These are phyloP conservation scores for Aspergillus fijiensis DNA, from an alignment of 2,329 filamentous ascomycete genomes.

Conservation along the genomic window DNA sequence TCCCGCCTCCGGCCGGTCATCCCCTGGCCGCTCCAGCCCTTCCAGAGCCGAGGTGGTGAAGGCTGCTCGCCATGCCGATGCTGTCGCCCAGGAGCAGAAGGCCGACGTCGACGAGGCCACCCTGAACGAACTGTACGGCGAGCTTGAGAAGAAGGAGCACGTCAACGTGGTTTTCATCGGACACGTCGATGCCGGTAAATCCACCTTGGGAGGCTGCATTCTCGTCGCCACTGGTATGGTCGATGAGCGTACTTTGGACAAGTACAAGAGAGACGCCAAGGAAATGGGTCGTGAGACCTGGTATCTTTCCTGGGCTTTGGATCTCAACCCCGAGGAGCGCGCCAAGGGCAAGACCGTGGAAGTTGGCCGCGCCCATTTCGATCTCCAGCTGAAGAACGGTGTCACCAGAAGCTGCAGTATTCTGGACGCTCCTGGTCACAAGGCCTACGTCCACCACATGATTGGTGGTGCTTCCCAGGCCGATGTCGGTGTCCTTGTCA, in stretches of 20 bases:
- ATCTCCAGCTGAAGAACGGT: slow-evolving; percentile 52
- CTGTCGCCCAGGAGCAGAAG: slow-evolving; percentile 78
- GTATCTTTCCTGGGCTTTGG: slow-evolving; percentile 98
- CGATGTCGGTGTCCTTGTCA: slow-evolving; percentile 92
- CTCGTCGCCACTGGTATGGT: slow-evolving; percentile 96
- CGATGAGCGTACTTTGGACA: slow-evolving; percentile 97
- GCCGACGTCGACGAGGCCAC: slow-evolving; percentile 80
- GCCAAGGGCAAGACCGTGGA: slow-evolving; percentile 97
- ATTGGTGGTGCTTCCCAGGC: slow-evolving; percentile 92
- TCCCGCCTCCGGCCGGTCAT: slow-evolving; percentile 74
- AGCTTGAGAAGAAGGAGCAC: slow-evolving; percentile 65
- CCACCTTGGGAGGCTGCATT: slow-evolving; percentile 89
- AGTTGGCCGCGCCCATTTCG: slow-evolving; percentile 92
- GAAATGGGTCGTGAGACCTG: slow-evolving; percentile 95
- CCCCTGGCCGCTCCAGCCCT: slow-evolving; percentile 75
- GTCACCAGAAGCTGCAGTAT: slow-evolving; percentile 96
- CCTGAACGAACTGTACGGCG: slow-evolving; percentile 84
- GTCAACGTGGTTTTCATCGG: slow-evolving; percentile 98
- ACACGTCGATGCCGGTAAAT: slow-evolving; percentile 98
- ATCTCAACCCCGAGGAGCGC: slow-evolving; percentile 94
- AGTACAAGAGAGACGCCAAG: slow-evolving; percentile 96
- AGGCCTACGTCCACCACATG: slow-evolving; percentile 98
- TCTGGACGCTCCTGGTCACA: slow-evolving; percentile 93
- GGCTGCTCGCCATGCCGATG: slow-evolving; percentile 70
- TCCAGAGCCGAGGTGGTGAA: slow-evolving; percentile 58